Percentiles rank a stretch among this genome's conserved stretches.
Conservation (phyloP, 108 stramenopile genomes). For the Epipyxis sp. region DNA sequence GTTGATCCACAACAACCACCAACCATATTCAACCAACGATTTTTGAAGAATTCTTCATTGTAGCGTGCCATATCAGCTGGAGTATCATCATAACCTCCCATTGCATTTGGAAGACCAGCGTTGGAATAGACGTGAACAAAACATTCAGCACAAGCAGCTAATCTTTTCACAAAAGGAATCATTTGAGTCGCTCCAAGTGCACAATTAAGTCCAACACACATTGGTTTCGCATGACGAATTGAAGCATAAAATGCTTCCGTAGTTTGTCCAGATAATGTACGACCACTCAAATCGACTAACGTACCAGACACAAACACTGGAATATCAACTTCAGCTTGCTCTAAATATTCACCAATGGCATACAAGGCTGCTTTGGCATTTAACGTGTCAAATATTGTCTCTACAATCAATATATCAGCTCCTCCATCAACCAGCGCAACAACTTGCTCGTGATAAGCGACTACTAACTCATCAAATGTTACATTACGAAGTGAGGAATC, state of each 20-base stretch:
- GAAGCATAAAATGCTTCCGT: conserved; percentile 95
- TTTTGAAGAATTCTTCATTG: conserved; percentile 86
- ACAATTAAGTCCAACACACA: conserved; percentile 98
- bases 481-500: conserved; percentile 89
- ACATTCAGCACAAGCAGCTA: conserved; percentile 83
- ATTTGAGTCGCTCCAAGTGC: conserved; percentile 94
- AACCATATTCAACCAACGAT: conserved; percentile 92
- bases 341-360: conserved; percentile 83
- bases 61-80: conserved; percentile 85
- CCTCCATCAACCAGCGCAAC: conserved; percentile 93
- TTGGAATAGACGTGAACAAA: conserved; percentile 96
- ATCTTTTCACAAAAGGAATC: conserved; percentile 87
- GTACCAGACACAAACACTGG: conserved; percentile 97
- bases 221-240: conserved; percentile 92
- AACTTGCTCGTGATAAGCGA: conserved; percentile 88
- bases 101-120: conserved; percentile 96
- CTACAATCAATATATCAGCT: conserved; percentile 90
- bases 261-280: conserved; percentile 96
- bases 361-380: conserved; percentile 96
- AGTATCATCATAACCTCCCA: conserved; percentile 98
- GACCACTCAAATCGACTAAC: conserved; percentile 93
- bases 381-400: conserved; percentile 97
- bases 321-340: conserved; percentile 79
- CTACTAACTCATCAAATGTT: conserved; percentile 95
- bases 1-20: conserved; percentile 98